Percentiles rank a stretch among this genome's conserved stretches.
These are phyloP conservation scores for Epichloe bromicola DNA, from an alignment of 2,329 filamentous ascomycete species.

Conservation along the genomic window DNA sequence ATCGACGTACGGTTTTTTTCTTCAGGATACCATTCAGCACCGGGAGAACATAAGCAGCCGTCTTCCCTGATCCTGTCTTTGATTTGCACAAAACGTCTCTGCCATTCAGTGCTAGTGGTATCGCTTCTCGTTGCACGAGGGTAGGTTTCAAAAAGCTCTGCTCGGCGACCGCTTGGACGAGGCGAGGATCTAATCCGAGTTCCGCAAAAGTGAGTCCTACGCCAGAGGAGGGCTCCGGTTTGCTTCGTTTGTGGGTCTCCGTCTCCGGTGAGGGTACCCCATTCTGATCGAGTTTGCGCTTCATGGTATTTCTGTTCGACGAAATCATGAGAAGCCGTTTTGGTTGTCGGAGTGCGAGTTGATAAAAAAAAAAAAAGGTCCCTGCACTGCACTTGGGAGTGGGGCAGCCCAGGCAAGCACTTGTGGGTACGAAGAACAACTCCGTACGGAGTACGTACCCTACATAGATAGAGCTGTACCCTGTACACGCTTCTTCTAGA, in stretches of 20 bases:
- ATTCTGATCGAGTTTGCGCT: conserved; percentile 47
- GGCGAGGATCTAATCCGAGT: conserved; percentile 68
- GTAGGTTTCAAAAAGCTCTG: conserved; percentile 80
- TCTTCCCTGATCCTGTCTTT: conserved; percentile 94
- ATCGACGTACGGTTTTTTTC: conserved; percentile 48
- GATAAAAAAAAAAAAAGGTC: not conserved
- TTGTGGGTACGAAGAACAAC: too few species aligned
- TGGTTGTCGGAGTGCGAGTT: not conserved
- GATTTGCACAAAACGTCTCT: conserved; percentile 85
- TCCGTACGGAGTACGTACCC: not conserved
- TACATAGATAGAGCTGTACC: not conserved
- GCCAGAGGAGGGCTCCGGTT: conserved; percentile 19
- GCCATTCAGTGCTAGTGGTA: conserved; percentile 76
- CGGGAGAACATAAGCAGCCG: conserved; percentile 85
- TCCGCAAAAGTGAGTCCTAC: conserved; percentile 51
- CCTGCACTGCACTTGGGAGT: not conserved
- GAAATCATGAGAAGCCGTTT: not conserved
- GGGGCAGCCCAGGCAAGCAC: not conserved
- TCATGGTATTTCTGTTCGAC: conserved; percentile 27
- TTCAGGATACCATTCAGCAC: conserved; percentile 75
- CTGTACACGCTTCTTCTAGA: not conserved
- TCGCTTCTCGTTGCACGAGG: conserved; percentile 74
- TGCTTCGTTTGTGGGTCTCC: conserved; percentile 9
- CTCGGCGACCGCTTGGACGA: conserved; percentile 74
- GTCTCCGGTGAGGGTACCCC: conserved; percentile 30